These are phyloP conservation scores for Xylariomycetidae sp. DNA, from an alignment of 2,329 filamentous ascomycete species.

Conservation along the genomic window DNA sequence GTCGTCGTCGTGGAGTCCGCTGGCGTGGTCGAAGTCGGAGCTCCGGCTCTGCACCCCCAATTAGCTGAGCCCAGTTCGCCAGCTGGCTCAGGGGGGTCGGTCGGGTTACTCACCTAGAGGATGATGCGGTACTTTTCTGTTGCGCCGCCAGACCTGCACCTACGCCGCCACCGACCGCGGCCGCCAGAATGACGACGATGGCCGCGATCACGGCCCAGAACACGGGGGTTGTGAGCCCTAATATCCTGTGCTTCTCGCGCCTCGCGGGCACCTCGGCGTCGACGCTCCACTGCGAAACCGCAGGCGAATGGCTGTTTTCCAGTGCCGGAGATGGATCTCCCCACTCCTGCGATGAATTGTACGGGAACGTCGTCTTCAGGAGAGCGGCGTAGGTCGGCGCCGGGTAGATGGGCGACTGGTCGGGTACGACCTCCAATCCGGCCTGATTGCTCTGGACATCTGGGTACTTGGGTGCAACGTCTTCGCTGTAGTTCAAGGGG, in stretches of 20 bases:
- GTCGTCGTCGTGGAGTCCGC: too few species aligned
- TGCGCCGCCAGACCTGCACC: slow-evolving; percentile 17
- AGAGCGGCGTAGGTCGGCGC: slow-evolving; percentile 7
- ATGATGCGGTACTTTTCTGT: too few species aligned
- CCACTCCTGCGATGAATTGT: slow-evolving; percentile 1
- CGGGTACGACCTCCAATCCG: slow-evolving; percentile 17
- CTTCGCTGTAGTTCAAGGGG: too few species aligned
- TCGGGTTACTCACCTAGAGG: too few species aligned
- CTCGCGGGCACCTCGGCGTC: slow-evolving; percentile 2
- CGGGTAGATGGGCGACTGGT: slow-evolving; percentile 15
- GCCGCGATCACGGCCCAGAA: slow-evolving; percentile 19
- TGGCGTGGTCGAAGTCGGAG: too few species aligned
- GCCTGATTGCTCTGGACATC: slow-evolving; percentile 7
- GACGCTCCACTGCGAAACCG: too few species aligned
- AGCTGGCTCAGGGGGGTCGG: slow-evolving; percentile 5
- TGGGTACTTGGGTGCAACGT: too few species aligned
- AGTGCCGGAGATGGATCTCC: background rate
- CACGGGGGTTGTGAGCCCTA: slow-evolving; percentile 18
- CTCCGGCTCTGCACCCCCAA: background rate
- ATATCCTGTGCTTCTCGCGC: too few species aligned
- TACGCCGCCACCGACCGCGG: slow-evolving; percentile 18
- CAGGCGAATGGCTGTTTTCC: background rate
- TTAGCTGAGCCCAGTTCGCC: slow-evolving; percentile 1
- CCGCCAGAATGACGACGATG: slow-evolving; percentile 17
- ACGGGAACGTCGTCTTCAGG: too few species aligned